Percentiles rank a stretch among this genome's conserved stretches.
Evolutionary conservation across 2,329 filamentous ascomycete species (phyloP).

Genomic region (Dothidotthia symphoricarpi): DNA sequence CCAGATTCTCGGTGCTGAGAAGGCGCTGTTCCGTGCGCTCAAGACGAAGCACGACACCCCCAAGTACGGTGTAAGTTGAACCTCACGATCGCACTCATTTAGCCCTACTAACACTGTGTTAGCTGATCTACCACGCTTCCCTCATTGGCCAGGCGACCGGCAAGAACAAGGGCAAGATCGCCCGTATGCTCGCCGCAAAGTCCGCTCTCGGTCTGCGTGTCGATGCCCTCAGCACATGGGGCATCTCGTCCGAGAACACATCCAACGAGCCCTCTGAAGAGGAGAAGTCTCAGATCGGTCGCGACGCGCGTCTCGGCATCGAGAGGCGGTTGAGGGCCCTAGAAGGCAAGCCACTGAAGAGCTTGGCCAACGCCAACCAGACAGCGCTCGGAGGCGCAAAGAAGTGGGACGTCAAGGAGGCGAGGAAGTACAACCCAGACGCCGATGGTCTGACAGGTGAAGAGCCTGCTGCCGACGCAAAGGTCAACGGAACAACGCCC

Average conservation of each 20-base stretch:
- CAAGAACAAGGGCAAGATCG: slow-evolving; percentile 99
- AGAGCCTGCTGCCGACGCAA: slow-evolving; percentile 59
- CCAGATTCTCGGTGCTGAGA: slow-evolving; percentile 97
- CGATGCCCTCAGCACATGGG: slow-evolving; percentile 81
- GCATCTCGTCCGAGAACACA: slow-evolving; percentile 55
- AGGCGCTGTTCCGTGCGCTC: slow-evolving; percentile 94
- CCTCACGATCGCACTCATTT: not conserved
- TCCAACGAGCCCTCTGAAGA: slow-evolving; percentile 71
- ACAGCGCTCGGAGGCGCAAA: slow-evolving; percentile 49
- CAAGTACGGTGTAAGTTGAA: slow-evolving; percentile 76
- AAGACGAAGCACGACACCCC: slow-evolving; percentile 99
- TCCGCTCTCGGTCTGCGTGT: slow-evolving; percentile 89
- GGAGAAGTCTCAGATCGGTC: slow-evolving; percentile 78
- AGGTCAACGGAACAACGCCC: slow-evolving; percentile 43
- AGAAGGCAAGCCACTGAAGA: slow-evolving; percentile 85
- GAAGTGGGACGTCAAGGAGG: slow-evolving; percentile 91
- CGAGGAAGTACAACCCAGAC: slow-evolving; percentile 89
- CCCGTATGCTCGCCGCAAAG: slow-evolving; percentile 92
- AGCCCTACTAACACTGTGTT: slow-evolving; percentile 3
- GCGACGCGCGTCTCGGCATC: slow-evolving; percentile 67
- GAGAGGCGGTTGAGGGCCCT: slow-evolving; percentile 74
- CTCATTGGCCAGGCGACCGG: slow-evolving; percentile 95
- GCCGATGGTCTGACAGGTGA: slow-evolving; percentile 79
- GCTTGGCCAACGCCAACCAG: slow-evolving; percentile 63
- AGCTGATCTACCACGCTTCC: slow-evolving; percentile 64